Evolutionary conservation across 108 stramenopile genomes (phyloP).

Genomic region (Stephanodiscus triporus): DNA sequence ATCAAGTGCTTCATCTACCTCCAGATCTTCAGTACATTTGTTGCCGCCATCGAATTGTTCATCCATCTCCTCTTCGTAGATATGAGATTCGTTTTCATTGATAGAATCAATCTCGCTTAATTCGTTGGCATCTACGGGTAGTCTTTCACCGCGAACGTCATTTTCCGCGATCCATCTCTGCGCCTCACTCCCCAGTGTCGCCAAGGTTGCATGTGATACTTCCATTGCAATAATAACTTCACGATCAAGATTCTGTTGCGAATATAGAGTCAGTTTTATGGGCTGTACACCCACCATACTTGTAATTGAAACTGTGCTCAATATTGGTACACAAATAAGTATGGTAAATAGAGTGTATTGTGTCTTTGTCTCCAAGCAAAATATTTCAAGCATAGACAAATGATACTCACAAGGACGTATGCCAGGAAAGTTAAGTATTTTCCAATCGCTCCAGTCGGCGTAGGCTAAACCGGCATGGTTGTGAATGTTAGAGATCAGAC

Average conservation of each 20-base stretch:
- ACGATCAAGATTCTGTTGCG: slow-evolving; percentile 47
- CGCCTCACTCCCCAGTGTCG: slow-evolving; percentile 31
- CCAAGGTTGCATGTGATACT: slow-evolving; percentile 33
- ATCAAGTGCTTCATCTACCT: slow-evolving; percentile 53
- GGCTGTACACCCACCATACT: slow-evolving; percentile 71
- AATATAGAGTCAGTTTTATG: slow-evolving; percentile 75
- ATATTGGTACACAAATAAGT: slow-evolving; percentile 63
- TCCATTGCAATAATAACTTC: slow-evolving; percentile 49
- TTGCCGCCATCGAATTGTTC: slow-evolving; percentile 29
- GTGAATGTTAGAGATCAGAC: slow-evolving; percentile 5
- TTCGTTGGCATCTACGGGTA: neutral
- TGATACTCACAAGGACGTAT: slow-evolving; percentile 60
- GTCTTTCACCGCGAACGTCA: neutral
- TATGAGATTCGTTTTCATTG: slow-evolving; percentile 11
- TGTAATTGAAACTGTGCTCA: slow-evolving; percentile 46
- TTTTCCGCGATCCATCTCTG: slow-evolving; percentile 23
- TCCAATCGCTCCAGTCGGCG: slow-evolving; percentile 82
- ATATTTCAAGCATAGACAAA: slow-evolving; percentile 20
- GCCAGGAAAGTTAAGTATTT: slow-evolving; percentile 79
- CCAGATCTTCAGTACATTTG: slow-evolving; percentile 19
- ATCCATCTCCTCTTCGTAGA: slow-evolving; percentile 11
- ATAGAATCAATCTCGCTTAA: slow-evolving; percentile 12
- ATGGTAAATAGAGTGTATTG: neutral
- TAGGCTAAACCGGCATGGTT: slow-evolving; percentile 41
- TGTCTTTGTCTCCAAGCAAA: too few species aligned